A percentile compares a stretch with the other conserved stretches of the same genome.
These are phyloP conservation scores for Coniochaeta sp. DNA, from an alignment of 2,329 filamentous ascomycete species.

Conservation along the genomic window DNA sequence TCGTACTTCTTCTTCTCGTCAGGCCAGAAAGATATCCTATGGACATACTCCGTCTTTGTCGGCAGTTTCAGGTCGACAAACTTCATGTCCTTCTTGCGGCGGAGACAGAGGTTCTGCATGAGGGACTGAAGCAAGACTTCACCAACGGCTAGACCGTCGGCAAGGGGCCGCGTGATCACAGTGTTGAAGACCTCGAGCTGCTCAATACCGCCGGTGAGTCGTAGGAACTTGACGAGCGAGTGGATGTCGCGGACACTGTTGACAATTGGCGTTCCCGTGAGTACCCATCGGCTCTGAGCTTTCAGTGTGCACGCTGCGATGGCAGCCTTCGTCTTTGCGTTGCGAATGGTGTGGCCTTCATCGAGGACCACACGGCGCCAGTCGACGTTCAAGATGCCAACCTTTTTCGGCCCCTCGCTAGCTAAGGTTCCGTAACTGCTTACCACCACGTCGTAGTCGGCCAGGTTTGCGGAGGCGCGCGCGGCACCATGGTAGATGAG, in stretches of 20 bases:
- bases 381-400: constrained; percentile 39
- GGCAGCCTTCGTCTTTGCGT: constrained; percentile 65
- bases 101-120: constrained; percentile 73
- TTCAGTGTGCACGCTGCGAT: constrained; percentile 59
- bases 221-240: constrained; percentile 70
- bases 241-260: constrained; percentile 78
- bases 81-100: constrained; percentile 80
- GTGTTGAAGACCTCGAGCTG: constrained; percentile 67
- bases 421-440: constrained; percentile 77
- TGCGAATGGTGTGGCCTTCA: constrained; percentile 78
- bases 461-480: constrained; percentile 49
- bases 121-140: constrained; percentile 64
- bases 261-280: constrained; percentile 78
- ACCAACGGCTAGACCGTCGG: constrained; percentile 46
- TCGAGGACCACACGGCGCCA: constrained; percentile 80
- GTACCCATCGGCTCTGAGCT: constrained; percentile 69
- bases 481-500: constrained; percentile 66
- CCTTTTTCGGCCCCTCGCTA: constrained; percentile 47
- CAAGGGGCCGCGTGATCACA: constrained; percentile 62
- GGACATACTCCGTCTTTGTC: constrained; percentile 68
- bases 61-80: constrained; percentile 80
- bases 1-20: constrained; percentile 76
- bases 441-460: constrained; percentile 67
- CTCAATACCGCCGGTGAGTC: constrained; percentile 69
- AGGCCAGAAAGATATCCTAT: constrained; percentile 64